phyloP scores from a whole-genome alignment of 176 grass and related monocot species.

The Oryza rufipogon region DNA sequence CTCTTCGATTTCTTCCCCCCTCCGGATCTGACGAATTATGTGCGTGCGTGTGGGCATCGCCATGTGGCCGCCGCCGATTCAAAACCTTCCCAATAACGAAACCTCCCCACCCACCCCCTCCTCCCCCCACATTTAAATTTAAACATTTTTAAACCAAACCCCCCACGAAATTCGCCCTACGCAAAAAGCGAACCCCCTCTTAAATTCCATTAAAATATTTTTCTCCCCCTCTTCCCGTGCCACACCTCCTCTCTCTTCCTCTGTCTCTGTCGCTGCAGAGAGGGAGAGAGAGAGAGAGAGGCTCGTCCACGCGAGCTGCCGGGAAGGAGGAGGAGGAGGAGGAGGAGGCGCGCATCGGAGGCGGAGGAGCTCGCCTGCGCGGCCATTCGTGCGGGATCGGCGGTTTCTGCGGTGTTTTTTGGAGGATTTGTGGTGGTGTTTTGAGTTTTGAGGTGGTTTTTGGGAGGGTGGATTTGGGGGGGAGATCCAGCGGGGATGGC shows the following conservation, averaged over 20 bases:
- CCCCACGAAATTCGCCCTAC: conserved; percentile 43
- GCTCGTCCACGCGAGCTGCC: conserved; percentile 9
- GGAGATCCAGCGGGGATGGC: conserved; percentile 71
- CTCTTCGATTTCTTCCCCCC: neutral
- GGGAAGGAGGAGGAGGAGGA: conserved; percentile 12
- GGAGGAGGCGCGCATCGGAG: neutral
- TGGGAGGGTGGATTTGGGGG: conserved; percentile 16
- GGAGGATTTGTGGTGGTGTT: neutral
- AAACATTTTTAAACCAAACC: conserved; percentile 32
- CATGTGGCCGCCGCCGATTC: conserved; percentile 30
- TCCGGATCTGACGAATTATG: conserved; percentile 33
- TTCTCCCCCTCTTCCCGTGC: neutral
- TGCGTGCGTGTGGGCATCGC: neutral
- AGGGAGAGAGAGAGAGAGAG: conserved; percentile 8
- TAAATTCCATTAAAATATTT: conserved; percentile 47
- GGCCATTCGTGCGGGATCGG: conserved; percentile 49
- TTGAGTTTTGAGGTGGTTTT: neutral
- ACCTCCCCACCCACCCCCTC: neutral
- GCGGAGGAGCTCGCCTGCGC: neutral
- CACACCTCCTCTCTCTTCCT: neutral
- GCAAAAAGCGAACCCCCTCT: conserved; percentile 34
- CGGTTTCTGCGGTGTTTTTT: neutral
- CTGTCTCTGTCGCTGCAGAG: conserved; percentile 40
- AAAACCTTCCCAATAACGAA: conserved; percentile 45
- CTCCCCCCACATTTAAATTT: conserved; percentile 43